These are phyloP conservation scores for Apiotrichum domesticum DNA, from an alignment of 1,284 basidiomycete species.

Conservation along the genomic window DNA sequence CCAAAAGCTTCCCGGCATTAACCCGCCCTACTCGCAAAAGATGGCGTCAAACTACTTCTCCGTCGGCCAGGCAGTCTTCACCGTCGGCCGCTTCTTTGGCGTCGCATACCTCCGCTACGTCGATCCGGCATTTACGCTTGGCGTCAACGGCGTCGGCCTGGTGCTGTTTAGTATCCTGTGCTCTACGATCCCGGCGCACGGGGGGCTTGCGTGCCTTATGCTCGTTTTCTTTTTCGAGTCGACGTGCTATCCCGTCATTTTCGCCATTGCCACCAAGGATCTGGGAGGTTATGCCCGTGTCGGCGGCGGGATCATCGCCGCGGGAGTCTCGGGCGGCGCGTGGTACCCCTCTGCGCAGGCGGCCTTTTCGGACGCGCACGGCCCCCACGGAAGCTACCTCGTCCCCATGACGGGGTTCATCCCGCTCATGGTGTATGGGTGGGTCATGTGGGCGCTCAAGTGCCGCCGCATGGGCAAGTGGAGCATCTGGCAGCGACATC, in stretches of 20 bases:
- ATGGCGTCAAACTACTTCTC: slow-evolving; percentile 33
- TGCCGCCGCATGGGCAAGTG: slow-evolving; percentile 10
- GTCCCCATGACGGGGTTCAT: slow-evolving; percentile 23
- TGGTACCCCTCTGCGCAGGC: slow-evolving; percentile 26
- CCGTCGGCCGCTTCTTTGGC: slow-evolving; percentile 34
- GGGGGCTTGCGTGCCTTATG: slow-evolving; percentile 33
- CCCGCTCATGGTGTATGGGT: slow-evolving; percentile 21
- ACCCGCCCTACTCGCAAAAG: slow-evolving; percentile 11
- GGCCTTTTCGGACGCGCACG: slow-evolving; percentile 18
- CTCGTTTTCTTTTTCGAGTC: slow-evolving; percentile 35
- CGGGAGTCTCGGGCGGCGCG: slow-evolving; percentile 30
- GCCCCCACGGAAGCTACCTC: slow-evolving; percentile 23
- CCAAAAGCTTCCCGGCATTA: slow-evolving; percentile 18
- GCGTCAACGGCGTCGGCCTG: slow-evolving; percentile 24
- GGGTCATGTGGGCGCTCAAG: slow-evolving; percentile 21
- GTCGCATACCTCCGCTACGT: slow-evolving; percentile 28
- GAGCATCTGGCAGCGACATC: slow-evolving; percentile 13
- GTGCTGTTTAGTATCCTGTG: slow-evolving; percentile 32
- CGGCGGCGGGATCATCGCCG: slow-evolving; percentile 29
- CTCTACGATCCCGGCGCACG: slow-evolving; percentile 21
- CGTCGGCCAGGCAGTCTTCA: slow-evolving; percentile 35
- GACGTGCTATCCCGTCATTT: slow-evolving; percentile 36
- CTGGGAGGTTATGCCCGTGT: slow-evolving; percentile 30
- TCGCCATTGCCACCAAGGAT: slow-evolving; percentile 28
- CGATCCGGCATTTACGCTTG: slow-evolving; percentile 32